These are phyloP conservation scores for Fomitopsis pinicola DNA, from an alignment of 1,284 basidiomycete genomes.

Conservation along the genomic window DNA sequence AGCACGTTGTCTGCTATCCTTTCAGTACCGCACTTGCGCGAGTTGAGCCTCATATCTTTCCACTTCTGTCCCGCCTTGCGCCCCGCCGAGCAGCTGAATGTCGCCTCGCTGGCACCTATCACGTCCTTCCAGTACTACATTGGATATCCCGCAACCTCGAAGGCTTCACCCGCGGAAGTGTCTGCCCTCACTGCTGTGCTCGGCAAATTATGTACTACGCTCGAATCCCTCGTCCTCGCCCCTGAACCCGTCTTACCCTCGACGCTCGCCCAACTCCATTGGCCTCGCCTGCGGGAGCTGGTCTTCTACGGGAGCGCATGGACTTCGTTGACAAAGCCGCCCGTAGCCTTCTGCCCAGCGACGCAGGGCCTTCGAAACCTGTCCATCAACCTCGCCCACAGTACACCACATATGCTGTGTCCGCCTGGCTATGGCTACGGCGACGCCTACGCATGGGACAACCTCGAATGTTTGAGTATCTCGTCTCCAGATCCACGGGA, in stretches of 20 bases:
- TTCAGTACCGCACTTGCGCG: neutral
- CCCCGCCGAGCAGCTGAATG: neutral
- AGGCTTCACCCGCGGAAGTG: neutral
- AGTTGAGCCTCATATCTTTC: neutral
- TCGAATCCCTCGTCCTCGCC: neutral
- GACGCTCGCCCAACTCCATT: neutral
- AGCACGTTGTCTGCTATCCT: neutral
- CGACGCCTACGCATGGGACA: neutral
- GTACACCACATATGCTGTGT: neutral
- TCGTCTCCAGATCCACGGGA: neutral
- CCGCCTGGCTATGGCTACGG: neutral
- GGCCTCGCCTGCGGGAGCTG: neutral
- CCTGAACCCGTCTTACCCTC: neutral
- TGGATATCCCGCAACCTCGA: neutral
- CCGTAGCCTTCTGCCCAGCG: neutral
- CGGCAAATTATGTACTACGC: neutral
- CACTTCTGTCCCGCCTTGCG: neutral
- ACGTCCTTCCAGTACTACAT: neutral
- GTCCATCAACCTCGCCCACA: neutral
- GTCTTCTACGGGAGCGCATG: neutral
- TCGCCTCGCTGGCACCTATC: neutral
- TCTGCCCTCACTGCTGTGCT: neutral
- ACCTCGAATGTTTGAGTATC: neutral
- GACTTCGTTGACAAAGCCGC: neutral
- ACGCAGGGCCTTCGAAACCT: neutral